phyloP scores from a whole-genome alignment of 495 filamentous ascomycete species.

The Penicillium parvum region DNA sequence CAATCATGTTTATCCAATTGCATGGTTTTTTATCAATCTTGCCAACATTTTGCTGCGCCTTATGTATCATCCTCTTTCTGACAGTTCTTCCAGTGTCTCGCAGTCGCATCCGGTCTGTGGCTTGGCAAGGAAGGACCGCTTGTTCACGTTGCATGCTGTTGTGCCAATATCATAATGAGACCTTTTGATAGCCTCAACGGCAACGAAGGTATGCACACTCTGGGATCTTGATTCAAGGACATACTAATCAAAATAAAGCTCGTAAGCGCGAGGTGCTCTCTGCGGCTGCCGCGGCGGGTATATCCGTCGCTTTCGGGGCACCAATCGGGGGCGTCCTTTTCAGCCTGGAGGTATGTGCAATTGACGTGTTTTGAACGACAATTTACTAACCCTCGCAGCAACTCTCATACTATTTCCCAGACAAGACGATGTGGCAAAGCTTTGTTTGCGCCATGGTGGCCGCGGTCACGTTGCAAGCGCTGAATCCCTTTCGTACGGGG shows the following conservation, averaged over 20 bases:
- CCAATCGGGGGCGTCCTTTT: conserved; percentile 93
- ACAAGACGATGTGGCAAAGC: conserved; percentile 99
- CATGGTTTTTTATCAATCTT: too few species aligned
- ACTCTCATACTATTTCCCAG: conserved; percentile 96
- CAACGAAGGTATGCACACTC: conserved; percentile 70
- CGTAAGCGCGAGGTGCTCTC: conserved; percentile 95
- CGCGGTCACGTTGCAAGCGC: conserved; percentile 83
- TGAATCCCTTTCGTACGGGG: conserved; percentile 92
- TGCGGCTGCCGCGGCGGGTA: conserved; percentile 88
- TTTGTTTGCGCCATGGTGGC: conserved; percentile 99
- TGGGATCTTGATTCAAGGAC: background rate
- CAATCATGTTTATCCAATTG: too few species aligned
- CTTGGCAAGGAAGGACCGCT: conserved; percentile 97
- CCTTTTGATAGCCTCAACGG: conserved; percentile 74
- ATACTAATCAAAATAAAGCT: conserved; percentile 45
- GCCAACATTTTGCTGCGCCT: too few species aligned
- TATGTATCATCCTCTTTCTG: conserved; percentile 4
- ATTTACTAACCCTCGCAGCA: conserved; percentile 46
- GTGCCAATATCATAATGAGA: conserved; percentile 93
- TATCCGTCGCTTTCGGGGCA: conserved; percentile 95
- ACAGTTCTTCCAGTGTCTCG: conserved; percentile 56
- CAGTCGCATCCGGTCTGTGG: conserved; percentile 95
- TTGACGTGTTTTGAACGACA: background rate
- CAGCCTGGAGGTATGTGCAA: conserved; percentile 67
- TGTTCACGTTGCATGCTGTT: conserved; percentile 97